phyloP scores from a whole-genome alignment of 1,284 basidiomycete species.

The Cutaneotrichosporon sp. region DNA sequence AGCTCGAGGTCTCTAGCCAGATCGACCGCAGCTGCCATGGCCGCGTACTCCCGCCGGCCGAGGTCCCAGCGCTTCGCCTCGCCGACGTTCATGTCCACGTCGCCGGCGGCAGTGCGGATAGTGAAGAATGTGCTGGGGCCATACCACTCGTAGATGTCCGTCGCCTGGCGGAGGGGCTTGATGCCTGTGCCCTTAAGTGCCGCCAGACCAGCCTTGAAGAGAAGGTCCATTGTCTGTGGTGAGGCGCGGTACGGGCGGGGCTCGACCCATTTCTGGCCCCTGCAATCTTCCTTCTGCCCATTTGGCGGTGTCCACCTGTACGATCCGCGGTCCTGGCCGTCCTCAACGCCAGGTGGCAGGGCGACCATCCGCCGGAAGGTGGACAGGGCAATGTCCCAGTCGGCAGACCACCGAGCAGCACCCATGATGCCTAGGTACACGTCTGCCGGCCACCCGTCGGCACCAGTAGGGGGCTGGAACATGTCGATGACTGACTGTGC shows the following conservation, averaged over 20 bases:
- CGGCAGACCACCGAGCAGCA: conserved; percentile 31
- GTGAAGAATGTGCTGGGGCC: conserved; percentile 3
- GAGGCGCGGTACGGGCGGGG: conserved; percentile 12
- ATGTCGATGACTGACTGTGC: conserved; percentile 23
- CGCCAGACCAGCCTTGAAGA: conserved; percentile 29
- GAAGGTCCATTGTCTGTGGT: conserved; percentile 19
- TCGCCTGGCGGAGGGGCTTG: conserved; percentile 19
- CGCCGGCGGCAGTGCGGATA: not conserved
- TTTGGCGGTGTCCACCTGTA: conserved; percentile 22
- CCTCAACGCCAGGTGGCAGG: conserved; percentile 21
- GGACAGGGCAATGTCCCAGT: conserved; percentile 30
- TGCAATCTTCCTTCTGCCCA: conserved; percentile 13
- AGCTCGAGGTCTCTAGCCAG: conserved; percentile 10
- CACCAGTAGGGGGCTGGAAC: conserved; percentile 23
- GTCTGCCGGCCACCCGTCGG: conserved; percentile 26
- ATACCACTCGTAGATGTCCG: conserved; percentile 16
- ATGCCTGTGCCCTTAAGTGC: conserved; percentile 6
- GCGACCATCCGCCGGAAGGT: conserved; percentile 30
- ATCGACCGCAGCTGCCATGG: conserved; percentile 1
- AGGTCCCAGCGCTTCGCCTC: not conserved
- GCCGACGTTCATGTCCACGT: not conserved
- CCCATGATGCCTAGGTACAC: conserved; percentile 25
- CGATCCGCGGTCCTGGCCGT: not conserved
- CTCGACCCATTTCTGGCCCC: conserved; percentile 17
- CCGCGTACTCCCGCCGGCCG: not conserved